Base-by-base conservation (phyloP, 345 rosid species). In the Jatropha curcas region DNA sequence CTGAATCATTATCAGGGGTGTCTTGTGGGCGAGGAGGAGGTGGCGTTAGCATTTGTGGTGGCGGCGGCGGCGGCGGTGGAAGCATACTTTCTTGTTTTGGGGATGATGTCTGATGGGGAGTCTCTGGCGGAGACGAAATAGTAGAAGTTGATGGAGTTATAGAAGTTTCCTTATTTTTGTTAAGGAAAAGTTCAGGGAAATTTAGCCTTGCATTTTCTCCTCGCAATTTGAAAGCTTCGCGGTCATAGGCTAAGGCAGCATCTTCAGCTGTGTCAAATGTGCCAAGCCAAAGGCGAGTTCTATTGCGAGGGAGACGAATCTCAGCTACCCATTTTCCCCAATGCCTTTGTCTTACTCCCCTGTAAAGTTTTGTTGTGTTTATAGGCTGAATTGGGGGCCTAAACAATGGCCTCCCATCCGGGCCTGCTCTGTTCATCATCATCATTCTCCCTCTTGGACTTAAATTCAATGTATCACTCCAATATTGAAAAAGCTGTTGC, bases 281-380 rank as follows among this genome's bases (percentile, higher is more conserved):
- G 45, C 98, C 97, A 2, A 94, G 88, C 98, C 97, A 94, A 76
- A 88, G 97, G 82, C 94, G 92, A 74, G 97, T 89, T 81, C 92
- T 83, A 71, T 91, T 92, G 50, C 91, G 87, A 67, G 98, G 98
- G 72, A 84, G 92, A 68, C 98, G 98, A 81, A 92, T 94, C 84
- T 94, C 98, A 0, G 98, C 97, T 12, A 92, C 97, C 97, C 98
- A 94, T 88, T 94, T 94, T 27, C 98, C 97, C 97, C 97, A 94
- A 76, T 94, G 97, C 70, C 96, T 85, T 76, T 94, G 98, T 80
- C 97, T 87, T 52, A 94, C 96, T 65, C 97, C 98, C 67, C 97
- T 86, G 64, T 94, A 94, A 33, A 94, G 90, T 82, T 89, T 94
- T 2, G 96, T 92, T 10, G 94, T 70, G 70, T 86, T 84, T 28